phyloP scores from a whole-genome alignment of 768 basidiomycete species.

The Termitomyces sp. region DNA sequence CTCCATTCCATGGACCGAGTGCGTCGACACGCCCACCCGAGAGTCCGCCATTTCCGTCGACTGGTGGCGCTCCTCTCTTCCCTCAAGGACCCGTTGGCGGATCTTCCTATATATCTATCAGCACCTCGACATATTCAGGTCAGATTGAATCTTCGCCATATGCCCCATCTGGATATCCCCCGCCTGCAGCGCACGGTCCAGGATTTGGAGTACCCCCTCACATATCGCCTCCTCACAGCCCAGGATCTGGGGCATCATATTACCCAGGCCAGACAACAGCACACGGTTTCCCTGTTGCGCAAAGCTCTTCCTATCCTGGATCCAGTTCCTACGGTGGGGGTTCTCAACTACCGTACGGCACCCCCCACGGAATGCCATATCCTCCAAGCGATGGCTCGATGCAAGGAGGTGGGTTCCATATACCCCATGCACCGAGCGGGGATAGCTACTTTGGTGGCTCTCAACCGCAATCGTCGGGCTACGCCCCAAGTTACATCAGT shows the following conservation, averaged over 20 bases:
- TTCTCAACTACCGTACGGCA: slow-evolving; percentile 7
- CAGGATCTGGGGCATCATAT: slow-evolving; percentile 11
- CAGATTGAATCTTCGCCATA: slow-evolving; percentile 11
- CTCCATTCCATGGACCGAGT: slow-evolving; percentile 9
- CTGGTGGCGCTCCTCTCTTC: slow-evolving; percentile 5
- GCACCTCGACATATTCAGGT: slow-evolving; percentile 16
- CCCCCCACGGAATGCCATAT: slow-evolving; percentile 6
- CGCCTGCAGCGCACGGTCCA: slow-evolving; percentile 13
- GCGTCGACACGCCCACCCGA: slow-evolving; percentile 6
- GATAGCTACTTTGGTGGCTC: slow-evolving; percentile 15
- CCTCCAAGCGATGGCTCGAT: slow-evolving; percentile 1
- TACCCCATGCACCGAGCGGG: slow-evolving; percentile 23
- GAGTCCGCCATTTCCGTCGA: slow-evolving; percentile 18
- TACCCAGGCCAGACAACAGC: slow-evolving; percentile 9
- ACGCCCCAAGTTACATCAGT: slow-evolving; percentile 15
- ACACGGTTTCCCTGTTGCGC: slow-evolving; percentile 12
- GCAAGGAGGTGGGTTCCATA: slow-evolving; percentile 17
- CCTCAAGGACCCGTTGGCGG: slow-evolving; percentile 2
- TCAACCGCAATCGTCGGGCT: slow-evolving; percentile 14
- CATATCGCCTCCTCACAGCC: slow-evolving; percentile 12
- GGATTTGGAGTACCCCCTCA: slow-evolving; percentile 3
- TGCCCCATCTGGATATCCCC: slow-evolving; percentile 8
- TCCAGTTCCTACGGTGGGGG: slow-evolving; percentile 10
- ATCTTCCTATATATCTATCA: slow-evolving; percentile 6
- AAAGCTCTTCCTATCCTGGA: slow-evolving; percentile 24